These are phyloP conservation scores for Phytophthora kernoviae DNA, from an alignment of 352 stramenopile species.

Conservation along the genomic window DNA sequence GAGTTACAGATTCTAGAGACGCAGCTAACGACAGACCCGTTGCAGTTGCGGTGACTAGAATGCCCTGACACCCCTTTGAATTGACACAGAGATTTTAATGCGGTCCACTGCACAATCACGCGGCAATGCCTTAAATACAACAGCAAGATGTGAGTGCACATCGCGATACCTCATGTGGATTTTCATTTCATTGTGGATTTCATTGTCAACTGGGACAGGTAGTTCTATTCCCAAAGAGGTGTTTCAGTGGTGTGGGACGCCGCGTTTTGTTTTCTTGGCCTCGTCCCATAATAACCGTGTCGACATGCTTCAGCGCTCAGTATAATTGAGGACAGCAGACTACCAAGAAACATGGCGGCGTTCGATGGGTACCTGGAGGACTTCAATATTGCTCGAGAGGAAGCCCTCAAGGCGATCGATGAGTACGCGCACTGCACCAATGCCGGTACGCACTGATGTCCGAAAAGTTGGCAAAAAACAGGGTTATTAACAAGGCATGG, in stretches of 20 bases:
- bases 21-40: conserved; percentile 38
- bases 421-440: conserved; percentile 39
- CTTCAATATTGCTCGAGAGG: conserved; percentile 48
- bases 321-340: conserved; percentile 17
- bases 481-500: background rate
- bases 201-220: too few relatives aligned
- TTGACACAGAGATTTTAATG: conserved; percentile 11
- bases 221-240: conserved; percentile 14
- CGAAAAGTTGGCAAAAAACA: background rate
- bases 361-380: conserved; percentile 72
- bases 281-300: conserved; percentile 35
- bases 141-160: conserved; percentile 21
- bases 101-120: background rate
- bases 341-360: conserved; percentile 20
- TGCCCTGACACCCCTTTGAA: conserved; percentile 4
- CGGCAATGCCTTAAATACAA: conserved; percentile 31
- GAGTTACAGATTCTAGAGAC: conserved; percentile 39
- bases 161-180: too few relatives aligned
- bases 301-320: conserved; percentile 16
- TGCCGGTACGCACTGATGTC: conserved; percentile 15
- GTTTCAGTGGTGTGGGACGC: conserved; percentile 19
- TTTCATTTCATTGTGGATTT: background rate
- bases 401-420: conserved; percentile 57
- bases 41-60: conserved; percentile 39
- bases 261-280: conserved; percentile 11